Evolutionary conservation across 768 basidiomycete species (phyloP).

Genomic region (Hortiboletus campestris): DNA sequence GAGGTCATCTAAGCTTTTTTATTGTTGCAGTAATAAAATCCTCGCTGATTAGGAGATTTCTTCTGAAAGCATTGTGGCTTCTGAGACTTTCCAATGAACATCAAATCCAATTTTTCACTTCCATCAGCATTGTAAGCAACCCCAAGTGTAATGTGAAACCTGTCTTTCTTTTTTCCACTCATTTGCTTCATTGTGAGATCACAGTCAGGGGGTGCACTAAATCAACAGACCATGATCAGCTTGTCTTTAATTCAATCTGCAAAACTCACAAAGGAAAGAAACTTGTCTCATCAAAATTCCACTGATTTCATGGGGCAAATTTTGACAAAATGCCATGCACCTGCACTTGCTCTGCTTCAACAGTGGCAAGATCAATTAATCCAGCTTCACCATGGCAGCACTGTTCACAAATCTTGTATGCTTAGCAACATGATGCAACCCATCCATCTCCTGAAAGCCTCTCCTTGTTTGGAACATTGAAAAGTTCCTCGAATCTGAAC

Average conservation of each 20-base stretch:
- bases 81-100: background rate
- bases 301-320: background rate
- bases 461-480: conserved; percentile 30
- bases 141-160: background rate
- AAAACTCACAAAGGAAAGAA: background rate
- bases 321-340: background rate
- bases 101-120: background rate
- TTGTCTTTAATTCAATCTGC: background rate
- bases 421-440: background rate
- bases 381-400: conserved; percentile 13
- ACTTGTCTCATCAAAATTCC: background rate
- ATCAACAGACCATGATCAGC: too few relatives aligned
- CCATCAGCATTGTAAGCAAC: background rate
- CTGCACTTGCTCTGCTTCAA: background rate
- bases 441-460: conserved; percentile 1
- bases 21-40: too few relatives aligned
- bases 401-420: conserved; percentile 17
- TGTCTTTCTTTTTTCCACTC: too few relatives aligned
- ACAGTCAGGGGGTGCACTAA: too few relatives aligned
- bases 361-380: background rate
- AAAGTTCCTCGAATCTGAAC: conserved; percentile 21
- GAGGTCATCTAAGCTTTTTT: too few relatives aligned
- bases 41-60: too few relatives aligned
- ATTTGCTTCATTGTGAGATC: too few relatives aligned
- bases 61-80: background rate